Percentiles rank a stretch among this genome's conserved stretches.
Conservation (phyloP, 2,329 filamentous ascomycete species). For the Mycocentrospora acerina region DNA sequence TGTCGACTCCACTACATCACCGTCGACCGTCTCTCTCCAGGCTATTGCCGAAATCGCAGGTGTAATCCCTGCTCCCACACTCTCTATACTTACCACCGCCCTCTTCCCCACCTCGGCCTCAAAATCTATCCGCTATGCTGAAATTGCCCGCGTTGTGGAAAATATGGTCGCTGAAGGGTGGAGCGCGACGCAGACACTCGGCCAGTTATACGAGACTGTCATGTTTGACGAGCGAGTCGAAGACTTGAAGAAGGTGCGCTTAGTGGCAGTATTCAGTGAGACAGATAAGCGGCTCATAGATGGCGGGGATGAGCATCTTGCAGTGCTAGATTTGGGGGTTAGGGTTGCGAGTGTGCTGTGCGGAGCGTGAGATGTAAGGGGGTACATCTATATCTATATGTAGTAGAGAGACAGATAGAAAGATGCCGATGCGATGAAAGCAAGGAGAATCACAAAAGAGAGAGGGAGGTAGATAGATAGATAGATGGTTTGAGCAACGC, state of each 20-base stretch:
- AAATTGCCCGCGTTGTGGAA: conserved; percentile 77
- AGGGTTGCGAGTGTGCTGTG: conserved; percentile 75
- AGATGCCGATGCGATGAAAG: no score
- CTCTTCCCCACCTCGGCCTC: conserved; percentile 62
- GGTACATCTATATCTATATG: no score
- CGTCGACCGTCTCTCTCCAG: conserved; percentile 60
- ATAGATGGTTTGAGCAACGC: no score
- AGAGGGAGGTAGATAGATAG: no score
- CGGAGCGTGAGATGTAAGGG: neutral
- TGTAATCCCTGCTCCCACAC: conserved; percentile 76
- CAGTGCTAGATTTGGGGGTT: conserved; percentile 80
- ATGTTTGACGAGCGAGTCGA: conserved; percentile 82
- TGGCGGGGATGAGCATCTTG: conserved; percentile 91
- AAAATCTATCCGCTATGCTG: conserved; percentile 63
- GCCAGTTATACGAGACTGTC: conserved; percentile 80
- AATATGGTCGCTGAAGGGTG: conserved; percentile 95
- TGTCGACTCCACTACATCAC: conserved; percentile 32
- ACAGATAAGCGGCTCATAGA: conserved; percentile 93
- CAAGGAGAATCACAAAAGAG: no score
- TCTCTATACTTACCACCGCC: conserved; percentile 69
- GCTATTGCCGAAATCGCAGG: conserved; percentile 94
- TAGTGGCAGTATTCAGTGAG: conserved; percentile 87
- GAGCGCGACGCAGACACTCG: conserved; percentile 87
- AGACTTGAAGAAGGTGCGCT: conserved; percentile 85
- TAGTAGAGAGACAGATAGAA: no score